Evolutionary conservation across 495 filamentous ascomycete species (phyloP).

Genomic region (Penicillium paxilli): DNA sequence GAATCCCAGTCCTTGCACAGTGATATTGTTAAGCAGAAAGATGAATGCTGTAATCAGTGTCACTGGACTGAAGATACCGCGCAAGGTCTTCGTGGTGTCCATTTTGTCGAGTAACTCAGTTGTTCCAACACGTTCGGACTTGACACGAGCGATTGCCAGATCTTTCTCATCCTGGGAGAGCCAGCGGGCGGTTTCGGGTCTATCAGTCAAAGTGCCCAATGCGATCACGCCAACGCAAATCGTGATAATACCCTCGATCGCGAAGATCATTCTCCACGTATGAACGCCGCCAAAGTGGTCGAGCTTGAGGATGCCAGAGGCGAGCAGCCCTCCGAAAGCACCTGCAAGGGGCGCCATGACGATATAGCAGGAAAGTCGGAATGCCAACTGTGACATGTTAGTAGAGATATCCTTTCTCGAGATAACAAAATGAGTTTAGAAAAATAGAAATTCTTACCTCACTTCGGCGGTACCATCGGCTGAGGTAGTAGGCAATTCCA

Average conservation of each 20-base stretch:
- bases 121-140: slow-evolving; percentile 64
- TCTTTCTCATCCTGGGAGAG: slow-evolving; percentile 63
- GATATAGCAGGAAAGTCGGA: slow-evolving; percentile 54
- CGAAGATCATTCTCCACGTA: slow-evolving; percentile 73
- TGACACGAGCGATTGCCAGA: slow-evolving; percentile 59
- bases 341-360: slow-evolving; percentile 66
- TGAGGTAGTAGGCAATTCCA: slow-evolving; percentile 72
- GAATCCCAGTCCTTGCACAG: slow-evolving; percentile 61
- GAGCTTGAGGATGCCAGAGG: slow-evolving; percentile 54
- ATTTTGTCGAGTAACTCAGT: slow-evolving; percentile 60
- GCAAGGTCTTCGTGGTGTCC: slow-evolving; percentile 41
- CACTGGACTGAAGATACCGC: slow-evolving; percentile 52
- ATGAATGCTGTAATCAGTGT: slow-evolving; percentile 47
- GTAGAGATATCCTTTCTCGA: neutral
- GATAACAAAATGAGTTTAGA: neutral
- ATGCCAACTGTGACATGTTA: slow-evolving; percentile 41
- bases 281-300: slow-evolving; percentile 42
- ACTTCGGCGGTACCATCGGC: slow-evolving; percentile 67
- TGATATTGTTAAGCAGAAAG: slow-evolving; percentile 57
- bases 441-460: slow-evolving; percentile 33
- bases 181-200: slow-evolving; percentile 64
- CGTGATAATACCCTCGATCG: slow-evolving; percentile 73
- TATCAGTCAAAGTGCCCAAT: slow-evolving; percentile 66
- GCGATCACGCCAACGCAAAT: slow-evolving; percentile 57
- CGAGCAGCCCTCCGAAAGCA: slow-evolving; percentile 69